These are phyloP conservation scores for Psilocybe sp. DNA, from an alignment of 768 basidiomycete genomes.

Conservation along the genomic window DNA sequence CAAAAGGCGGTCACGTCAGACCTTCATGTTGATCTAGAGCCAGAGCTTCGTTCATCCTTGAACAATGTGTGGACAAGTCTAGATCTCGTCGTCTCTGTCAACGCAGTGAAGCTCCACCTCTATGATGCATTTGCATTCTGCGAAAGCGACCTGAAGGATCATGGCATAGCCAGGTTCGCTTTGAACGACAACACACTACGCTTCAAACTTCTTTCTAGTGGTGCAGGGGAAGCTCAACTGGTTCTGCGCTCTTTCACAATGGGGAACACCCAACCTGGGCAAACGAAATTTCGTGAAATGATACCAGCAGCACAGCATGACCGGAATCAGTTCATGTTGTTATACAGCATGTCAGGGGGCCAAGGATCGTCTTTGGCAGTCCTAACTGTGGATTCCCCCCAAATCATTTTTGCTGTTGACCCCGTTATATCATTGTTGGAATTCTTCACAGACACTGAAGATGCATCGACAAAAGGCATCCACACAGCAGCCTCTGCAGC, in stretches of 20 bases:
- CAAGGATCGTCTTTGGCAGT: conserved; percentile 62
- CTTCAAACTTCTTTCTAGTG: conserved; percentile 78
- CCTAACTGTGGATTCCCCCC: conserved; percentile 88
- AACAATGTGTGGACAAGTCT: conserved; percentile 57
- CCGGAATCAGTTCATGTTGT: conserved; percentile 89
- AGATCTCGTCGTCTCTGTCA: conserved; percentile 71
- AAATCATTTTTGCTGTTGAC: conserved; percentile 88
- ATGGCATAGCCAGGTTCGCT: conserved; percentile 84
- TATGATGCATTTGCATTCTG: conserved; percentile 68
- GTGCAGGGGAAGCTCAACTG: conserved; percentile 84
- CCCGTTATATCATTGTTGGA: conserved; percentile 86
- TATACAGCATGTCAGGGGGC: conserved; percentile 78
- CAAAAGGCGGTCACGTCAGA: conserved; percentile 7
- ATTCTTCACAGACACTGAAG: conserved; percentile 65
- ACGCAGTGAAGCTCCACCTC: conserved; percentile 77
- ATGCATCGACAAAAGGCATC: conserved; percentile 20
- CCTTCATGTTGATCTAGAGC: conserved; percentile 43
- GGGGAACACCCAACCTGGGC: conserved; percentile 80
- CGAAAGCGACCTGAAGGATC: conserved; percentile 58
- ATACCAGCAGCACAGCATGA: conserved; percentile 89
- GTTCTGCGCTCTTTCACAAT: conserved; percentile 90
- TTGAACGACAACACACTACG: conserved; percentile 77
- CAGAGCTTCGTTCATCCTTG: conserved; percentile 48
- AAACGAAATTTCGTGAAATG: conserved; percentile 88
- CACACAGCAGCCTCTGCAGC: neutral